Evolutionary conservation across 75 land plant species (phyloP).

Genomic region (Adiantum capillusveneris): DNA sequence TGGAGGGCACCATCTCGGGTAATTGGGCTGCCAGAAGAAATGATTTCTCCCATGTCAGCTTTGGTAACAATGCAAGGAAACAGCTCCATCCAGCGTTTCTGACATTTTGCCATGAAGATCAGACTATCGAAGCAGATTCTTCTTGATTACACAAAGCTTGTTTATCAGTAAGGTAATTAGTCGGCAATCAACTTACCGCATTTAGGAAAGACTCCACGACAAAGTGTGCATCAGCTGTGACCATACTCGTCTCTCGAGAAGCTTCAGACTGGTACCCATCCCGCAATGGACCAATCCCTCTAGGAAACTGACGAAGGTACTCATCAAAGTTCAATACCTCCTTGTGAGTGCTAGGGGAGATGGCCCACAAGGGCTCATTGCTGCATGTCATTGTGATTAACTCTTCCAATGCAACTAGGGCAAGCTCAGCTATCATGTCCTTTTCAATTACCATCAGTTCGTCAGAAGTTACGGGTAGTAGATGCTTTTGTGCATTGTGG

Average conservation of each 20-base stretch:
- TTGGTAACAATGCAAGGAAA: conserved; percentile 66
- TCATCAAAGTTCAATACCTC: no score
- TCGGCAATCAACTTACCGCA: no score
- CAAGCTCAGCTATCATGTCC: conserved; percentile 2
- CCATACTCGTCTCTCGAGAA: no score
- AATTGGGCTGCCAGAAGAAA: conserved; percentile 55
- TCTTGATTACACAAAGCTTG: neutral
- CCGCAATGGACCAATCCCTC: no score
- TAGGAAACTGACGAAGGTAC: no score
- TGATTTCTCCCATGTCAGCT: conserved; percentile 55
- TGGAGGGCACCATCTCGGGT: conserved; percentile 78
- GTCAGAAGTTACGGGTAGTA: neutral
- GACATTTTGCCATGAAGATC: neutral
- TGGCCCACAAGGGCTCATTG: no score
- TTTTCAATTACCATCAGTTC: neutral
- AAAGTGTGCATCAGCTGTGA: no score
- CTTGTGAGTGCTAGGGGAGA: no score
- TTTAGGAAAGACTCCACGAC: no score
- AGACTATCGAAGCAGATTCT: neutral
- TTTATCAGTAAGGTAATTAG: neutral
- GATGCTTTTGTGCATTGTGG: no score
- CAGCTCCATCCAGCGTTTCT: conserved; percentile 74
- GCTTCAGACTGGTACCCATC: no score
- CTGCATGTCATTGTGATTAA: neutral
- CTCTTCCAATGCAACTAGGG: conserved; percentile 1